Conservation (phyloP, 108 stramenopile species). For the Asterionellopsis glacialis region DNA sequence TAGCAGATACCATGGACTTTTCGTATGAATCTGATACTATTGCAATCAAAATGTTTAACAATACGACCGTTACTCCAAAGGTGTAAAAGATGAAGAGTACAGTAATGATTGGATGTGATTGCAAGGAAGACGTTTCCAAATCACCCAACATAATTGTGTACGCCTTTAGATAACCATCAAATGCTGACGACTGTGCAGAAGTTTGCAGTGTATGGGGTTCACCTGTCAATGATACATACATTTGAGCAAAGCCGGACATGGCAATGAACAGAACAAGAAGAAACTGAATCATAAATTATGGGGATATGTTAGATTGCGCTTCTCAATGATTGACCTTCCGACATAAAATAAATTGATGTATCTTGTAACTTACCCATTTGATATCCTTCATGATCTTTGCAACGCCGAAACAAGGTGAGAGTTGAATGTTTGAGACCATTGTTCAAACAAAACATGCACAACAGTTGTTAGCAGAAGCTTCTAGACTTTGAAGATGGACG, state of each 20-base stretch:
- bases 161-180: neutral
- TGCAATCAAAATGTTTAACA: conserved; percentile 49
- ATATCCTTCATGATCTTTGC: conserved; percentile 27
- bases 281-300: conserved; percentile 2
- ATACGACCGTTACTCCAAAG: conserved; percentile 24
- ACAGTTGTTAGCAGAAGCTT: neutral
- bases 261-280: conserved; percentile 13
- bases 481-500: neutral
- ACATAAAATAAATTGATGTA: too few relatives aligned
- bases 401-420: neutral
- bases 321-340: too few relatives aligned
- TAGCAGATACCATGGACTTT: conserved; percentile 7
- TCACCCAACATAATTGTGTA: conserved; percentile 26
- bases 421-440: too few relatives aligned
- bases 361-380: conserved; percentile 5
- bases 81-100: conserved; percentile 25
- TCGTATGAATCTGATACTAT: conserved; percentile 23
- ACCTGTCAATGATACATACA: too few relatives aligned
- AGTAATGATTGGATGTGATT: neutral
- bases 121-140: conserved; percentile 15
- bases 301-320: too few relatives aligned
- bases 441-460: neutral
- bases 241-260: neutral
- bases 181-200: neutral
- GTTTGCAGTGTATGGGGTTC: neutral